These are phyloP conservation scores for Mortierella sp. DNA, from an alignment of 371 early-diverging fungal species.

Conservation along the genomic window DNA sequence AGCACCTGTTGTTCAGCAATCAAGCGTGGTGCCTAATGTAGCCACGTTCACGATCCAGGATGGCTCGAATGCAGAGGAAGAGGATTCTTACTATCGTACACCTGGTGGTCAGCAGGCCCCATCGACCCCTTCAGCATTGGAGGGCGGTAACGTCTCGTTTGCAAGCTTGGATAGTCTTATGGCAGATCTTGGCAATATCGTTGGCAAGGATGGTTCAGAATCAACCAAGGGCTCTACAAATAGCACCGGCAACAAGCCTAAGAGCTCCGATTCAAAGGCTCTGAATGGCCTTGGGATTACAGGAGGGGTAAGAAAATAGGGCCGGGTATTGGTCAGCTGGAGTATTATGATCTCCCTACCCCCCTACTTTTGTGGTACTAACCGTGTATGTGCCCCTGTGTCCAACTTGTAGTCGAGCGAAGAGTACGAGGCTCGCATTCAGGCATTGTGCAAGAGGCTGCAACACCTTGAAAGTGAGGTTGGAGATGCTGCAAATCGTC, in stretches of 20 bases:
- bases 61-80: constrained; percentile 32
- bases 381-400: neutral
- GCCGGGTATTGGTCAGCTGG: neutral
- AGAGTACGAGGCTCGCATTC: constrained; percentile 72
- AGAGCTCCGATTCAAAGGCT: constrained; percentile 7
- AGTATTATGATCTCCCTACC: no score
- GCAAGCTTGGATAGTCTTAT: constrained; percentile 82
- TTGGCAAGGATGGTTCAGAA: constrained; percentile 54
- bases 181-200: constrained; percentile 85
- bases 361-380: no score
- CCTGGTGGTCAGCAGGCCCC: constrained; percentile 31
- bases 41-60: constrained; percentile 53
- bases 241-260: neutral
- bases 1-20: constrained; percentile 43
- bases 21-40: constrained; percentile 47
- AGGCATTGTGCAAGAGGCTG: constrained; percentile 59
- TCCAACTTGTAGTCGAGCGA: constrained; percentile 20
- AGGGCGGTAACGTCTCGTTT: constrained; percentile 59
- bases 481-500: constrained; percentile 39
- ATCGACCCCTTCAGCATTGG: constrained; percentile 35
- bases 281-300: constrained; percentile 40
- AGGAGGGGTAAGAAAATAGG: constrained; percentile 19
- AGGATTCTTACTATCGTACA: constrained; percentile 43
- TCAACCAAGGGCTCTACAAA: constrained; percentile 6
- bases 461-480: constrained; percentile 51